Conservation (phyloP, 129 eudicot genomes). For the Lactuca saligna region DNA sequence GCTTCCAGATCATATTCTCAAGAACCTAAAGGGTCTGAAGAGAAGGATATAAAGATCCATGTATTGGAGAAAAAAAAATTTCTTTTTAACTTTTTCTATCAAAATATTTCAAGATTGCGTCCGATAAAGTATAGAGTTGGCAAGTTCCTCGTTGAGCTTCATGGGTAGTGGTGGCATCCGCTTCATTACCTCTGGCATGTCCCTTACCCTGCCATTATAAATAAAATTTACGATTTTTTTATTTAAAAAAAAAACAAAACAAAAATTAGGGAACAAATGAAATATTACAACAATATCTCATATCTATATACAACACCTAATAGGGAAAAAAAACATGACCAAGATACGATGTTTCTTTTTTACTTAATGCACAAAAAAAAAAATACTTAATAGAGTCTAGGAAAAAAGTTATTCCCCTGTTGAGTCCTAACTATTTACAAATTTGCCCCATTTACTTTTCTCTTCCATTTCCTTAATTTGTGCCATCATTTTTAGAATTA, state of each 20-base stretch:
- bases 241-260: no score
- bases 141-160: slow-evolving; percentile 57
- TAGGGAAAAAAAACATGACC: not conserved
- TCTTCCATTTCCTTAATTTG: not conserved
- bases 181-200: slow-evolving; percentile 41
- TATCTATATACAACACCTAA: not conserved
- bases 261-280: not conserved
- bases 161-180: slow-evolving; percentile 62
- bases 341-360: no score
- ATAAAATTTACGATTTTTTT: not conserved
- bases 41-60: no score
- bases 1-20: not conserved
- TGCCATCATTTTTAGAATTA: not conserved
- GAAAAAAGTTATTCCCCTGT: no score
- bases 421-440: no score
- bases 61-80: not conserved
- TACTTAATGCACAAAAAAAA: not conserved
- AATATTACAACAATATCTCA: no score
- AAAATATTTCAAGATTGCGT: slow-evolving; percentile 15
- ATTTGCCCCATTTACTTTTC: not conserved
- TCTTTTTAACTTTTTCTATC: not conserved
- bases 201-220: slow-evolving; percentile 39
- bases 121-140: slow-evolving; percentile 42
- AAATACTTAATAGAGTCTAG: not conserved
- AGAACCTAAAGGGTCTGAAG: not conserved